Percentiles rank a stretch among this genome's conserved stretches.
phyloP scores from a whole-genome alignment of 371 early-diverging fungal genomes.

The Rhizomucor pusillus region DNA sequence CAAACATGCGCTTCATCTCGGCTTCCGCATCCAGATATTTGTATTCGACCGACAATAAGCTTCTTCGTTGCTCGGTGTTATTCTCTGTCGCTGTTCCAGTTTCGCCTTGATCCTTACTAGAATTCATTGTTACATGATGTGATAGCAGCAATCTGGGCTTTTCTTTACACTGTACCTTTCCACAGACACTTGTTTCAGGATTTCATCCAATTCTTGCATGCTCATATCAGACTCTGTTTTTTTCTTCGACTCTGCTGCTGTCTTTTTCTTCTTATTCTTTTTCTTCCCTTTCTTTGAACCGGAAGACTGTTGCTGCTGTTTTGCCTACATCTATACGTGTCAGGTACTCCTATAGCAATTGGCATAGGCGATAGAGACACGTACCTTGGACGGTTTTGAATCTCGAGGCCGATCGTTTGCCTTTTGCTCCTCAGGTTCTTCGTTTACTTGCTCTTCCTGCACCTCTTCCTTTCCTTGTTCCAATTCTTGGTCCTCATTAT shows the following conservation, averaged over 20 bases:
- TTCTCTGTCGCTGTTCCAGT: background rate
- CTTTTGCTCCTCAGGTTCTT: constrained; percentile 1
- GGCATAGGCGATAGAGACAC: background rate
- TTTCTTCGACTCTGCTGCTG: constrained; percentile 21
- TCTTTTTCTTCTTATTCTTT: constrained; percentile 54
- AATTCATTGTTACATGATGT: background rate
- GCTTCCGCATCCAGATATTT: constrained; percentile 78
- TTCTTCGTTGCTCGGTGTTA: constrained; percentile 28
- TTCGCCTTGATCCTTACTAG: background rate
- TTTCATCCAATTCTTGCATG: constrained; percentile 62
- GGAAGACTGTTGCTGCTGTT: background rate
- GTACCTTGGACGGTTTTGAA: background rate
- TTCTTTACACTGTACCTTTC: constrained; percentile 1
- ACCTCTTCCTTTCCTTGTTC: constrained; percentile 22
- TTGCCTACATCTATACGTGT: background rate
- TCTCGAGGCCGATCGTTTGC: background rate
- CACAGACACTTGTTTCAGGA: constrained; percentile 50
- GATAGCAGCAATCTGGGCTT: constrained; percentile 31
- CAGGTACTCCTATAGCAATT: constrained; percentile 9
- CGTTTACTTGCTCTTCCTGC: background rate
- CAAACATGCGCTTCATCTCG: constrained; percentile 89
- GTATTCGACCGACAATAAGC: constrained; percentile 62
- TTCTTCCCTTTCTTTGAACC: constrained; percentile 20
- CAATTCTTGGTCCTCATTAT: constrained; percentile 35
- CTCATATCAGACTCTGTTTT: constrained; percentile 44